These are phyloP conservation scores for Lachnellula occidentalis DNA, from an alignment of 2,329 filamentous ascomycete genomes.

Conservation along the genomic window DNA sequence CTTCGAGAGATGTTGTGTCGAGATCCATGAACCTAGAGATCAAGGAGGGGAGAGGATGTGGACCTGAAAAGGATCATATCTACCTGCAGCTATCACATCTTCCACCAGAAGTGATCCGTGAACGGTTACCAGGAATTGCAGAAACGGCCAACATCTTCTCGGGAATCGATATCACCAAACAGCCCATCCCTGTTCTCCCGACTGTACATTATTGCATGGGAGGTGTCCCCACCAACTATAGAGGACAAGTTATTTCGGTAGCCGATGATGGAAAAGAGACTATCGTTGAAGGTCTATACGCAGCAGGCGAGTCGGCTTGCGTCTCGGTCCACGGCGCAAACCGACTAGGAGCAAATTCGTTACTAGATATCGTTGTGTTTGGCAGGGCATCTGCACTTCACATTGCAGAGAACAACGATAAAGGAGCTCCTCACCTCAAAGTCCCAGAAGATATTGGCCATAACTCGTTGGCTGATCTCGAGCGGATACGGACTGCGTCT, in stretches of 20 bases:
- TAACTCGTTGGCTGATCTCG: slow-evolving; percentile 32
- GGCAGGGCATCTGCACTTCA: slow-evolving; percentile 65
- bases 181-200: slow-evolving; percentile 45
- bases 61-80: slow-evolving; percentile 42
- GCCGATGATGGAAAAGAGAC: slow-evolving; percentile 34
- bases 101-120: slow-evolving; percentile 40
- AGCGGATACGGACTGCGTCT: slow-evolving; percentile 33
- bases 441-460: slow-evolving; percentile 33
- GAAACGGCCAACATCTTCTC: slow-evolving; percentile 46
- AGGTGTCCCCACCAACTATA: slow-evolving; percentile 44
- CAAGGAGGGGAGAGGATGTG: slow-evolving; percentile 40
- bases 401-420: slow-evolving; percentile 63
- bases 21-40: slow-evolving; percentile 46
- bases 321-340: slow-evolving; percentile 46
- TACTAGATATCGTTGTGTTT: slow-evolving; percentile 46
- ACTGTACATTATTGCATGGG: slow-evolving; percentile 50
- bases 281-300: slow-evolving; percentile 41
- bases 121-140: slow-evolving; percentile 44
- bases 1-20: slow-evolving; percentile 42
- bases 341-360: slow-evolving; percentile 41
- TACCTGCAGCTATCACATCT: slow-evolving; percentile 43
- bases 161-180: slow-evolving; percentile 42
- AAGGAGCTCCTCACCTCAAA: slow-evolving; percentile 33
- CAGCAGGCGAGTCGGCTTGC: slow-evolving; percentile 43
- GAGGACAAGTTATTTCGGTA: slow-evolving; percentile 41